Evolutionary conservation across 2,329 filamentous ascomycete species (phyloP).

Genomic region (Ambrosiella beaveri): DNA sequence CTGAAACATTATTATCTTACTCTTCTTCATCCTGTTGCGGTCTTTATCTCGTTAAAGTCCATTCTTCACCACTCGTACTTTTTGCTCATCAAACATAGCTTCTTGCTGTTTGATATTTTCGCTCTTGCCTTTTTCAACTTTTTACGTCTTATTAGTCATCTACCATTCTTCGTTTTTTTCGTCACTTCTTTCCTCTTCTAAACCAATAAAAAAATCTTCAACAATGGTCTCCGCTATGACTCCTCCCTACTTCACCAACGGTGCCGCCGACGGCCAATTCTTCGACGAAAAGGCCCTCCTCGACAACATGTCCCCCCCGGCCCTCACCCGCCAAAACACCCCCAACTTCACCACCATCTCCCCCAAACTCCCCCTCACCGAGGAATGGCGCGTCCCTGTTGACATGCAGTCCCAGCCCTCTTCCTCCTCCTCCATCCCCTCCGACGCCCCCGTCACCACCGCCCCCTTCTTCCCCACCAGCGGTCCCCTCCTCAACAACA

Average conservation of each 20-base stretch:
- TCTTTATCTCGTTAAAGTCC: too few relatives aligned
- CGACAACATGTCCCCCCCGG: slow-evolving; percentile 44
- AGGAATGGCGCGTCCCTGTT: slow-evolving; percentile 38
- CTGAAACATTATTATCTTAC: neutral
- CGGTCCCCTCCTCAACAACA: neutral
- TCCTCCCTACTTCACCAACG: neutral
- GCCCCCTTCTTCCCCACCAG: neutral
- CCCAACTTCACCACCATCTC: slow-evolving; percentile 41
- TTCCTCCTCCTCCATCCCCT: slow-evolving; percentile 26
- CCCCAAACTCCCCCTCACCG: slow-evolving; percentile 27
- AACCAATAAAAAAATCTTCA: neutral
- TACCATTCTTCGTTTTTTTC: neutral
- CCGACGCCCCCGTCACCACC: neutral
- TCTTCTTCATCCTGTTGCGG: neutral
- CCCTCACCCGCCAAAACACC: slow-evolving; percentile 46
- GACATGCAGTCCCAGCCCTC: slow-evolving; percentile 48
- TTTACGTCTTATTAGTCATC: neutral
- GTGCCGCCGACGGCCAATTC: neutral
- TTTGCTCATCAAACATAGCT: neutral
- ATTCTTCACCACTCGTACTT: neutral
- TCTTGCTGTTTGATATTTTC: neutral
- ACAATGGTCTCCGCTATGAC: slow-evolving; percentile 9
- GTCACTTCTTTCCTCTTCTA: neutral
- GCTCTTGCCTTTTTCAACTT: neutral
- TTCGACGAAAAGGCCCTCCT: slow-evolving; percentile 7